Base-by-base conservation (phyloP, 2,329 filamentous ascomycete species). In the Neonectria hederae region DNA sequence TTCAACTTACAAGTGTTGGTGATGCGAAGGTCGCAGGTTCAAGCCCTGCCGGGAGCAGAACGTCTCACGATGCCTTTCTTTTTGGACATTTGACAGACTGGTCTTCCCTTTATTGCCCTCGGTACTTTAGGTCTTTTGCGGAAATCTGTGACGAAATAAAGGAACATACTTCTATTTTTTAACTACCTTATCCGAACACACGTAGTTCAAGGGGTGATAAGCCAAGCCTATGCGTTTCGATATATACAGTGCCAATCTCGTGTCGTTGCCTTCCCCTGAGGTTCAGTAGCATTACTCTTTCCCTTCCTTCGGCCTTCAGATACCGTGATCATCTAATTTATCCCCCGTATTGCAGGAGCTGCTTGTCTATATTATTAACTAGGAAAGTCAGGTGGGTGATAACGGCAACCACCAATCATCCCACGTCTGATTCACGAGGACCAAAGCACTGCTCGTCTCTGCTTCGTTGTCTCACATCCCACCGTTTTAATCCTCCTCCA, bases 11-110 rank as follows among this genome's bases (percentile, higher is more conserved):
- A 58, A 72, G 64, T 67, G 51, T 68, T 54, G 57, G 72, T 74
- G 26, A 74, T 74, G 72, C 72, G 72, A 74, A 72, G 72, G 72
- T 72, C 72, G 73, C 72, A 72, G 72, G 72, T 74, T 74, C 72
- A 74, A 74, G 72, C 72, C 72, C 72, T 73, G 72, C 72, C 71
- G 72, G 72, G 72, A 74, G 72, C 72, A 68, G 22, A 13, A 69
- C 52, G 62, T 60, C 62, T 71, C 71, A 54, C 43, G 55, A 30
- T 14, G 72, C 69, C 69, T 19, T 65, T 26, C 10, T 65, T 68
- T 73, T 71, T 68, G 38, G 1, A 1, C 1, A 58, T 9, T 30
- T 17, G 28, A 6, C 7, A n/a, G 26, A 9, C 7, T 35, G 2
- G 1, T 24, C 10, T 45, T 4, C 5, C 10, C 28, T 28, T 9